Evolutionary conservation across 2,329 filamentous ascomycete species (phyloP).

Genomic region (Neocatenulostroma microsporum): DNA sequence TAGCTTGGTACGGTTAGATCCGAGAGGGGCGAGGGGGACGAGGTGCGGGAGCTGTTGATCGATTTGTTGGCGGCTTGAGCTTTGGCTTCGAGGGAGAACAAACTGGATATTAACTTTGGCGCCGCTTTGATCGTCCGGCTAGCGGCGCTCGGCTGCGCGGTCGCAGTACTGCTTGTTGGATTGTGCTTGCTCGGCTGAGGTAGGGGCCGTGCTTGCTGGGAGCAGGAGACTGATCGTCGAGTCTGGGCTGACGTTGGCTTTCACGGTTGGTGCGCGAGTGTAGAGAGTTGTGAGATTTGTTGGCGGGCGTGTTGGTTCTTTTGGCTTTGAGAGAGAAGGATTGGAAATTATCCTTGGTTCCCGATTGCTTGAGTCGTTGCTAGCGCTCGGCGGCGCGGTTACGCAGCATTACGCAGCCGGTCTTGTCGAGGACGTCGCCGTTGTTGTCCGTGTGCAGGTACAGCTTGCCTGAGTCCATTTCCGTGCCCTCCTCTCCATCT

Average conservation of each 20-base stretch:
- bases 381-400: no score
- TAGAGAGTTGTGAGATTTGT: no score
- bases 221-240: slow-evolving; percentile 15
- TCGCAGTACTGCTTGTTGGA: slow-evolving; percentile 48
- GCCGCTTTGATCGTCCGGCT: slow-evolving; percentile 49
- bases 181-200: slow-evolving; percentile 3
- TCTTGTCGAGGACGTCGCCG: no score
- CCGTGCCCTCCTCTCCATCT: no score
- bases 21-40: no score
- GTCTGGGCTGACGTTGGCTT: slow-evolving; percentile 9
- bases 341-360: no score
- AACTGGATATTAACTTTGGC: slow-evolving; percentile 12
- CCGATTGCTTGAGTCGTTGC: no score
- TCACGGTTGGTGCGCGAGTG: not conserved
- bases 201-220: not conserved
- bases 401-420: no score
- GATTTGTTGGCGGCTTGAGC: slow-evolving; percentile 3
- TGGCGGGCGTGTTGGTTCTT: no score
- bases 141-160: slow-evolving; percentile 58
- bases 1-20: slow-evolving; percentile 4
- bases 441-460: no score
- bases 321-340: no score
- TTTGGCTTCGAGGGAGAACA: slow-evolving; percentile 21
- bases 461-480: no score
- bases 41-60: slow-evolving; percentile 6